These are phyloP conservation scores for Aspergillus biplanus DNA, from an alignment of 495 filamentous ascomycete species.

Conservation along the genomic window DNA sequence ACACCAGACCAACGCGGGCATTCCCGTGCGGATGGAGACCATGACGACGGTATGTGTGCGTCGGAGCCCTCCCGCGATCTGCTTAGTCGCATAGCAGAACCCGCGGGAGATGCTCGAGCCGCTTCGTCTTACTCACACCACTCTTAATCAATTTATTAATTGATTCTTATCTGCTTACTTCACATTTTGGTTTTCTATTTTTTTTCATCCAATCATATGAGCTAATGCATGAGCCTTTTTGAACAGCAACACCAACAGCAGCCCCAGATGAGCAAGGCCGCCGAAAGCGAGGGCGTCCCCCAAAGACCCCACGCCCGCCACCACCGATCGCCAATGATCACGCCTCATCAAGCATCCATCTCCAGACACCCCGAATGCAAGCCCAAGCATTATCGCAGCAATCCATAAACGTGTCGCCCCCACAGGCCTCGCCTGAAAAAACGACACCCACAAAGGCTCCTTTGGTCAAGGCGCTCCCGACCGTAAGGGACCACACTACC, in stretches of 20 bases:
- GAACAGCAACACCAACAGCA: background rate
- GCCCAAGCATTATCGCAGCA: conserved; percentile 67
- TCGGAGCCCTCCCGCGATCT: conserved; percentile 23
- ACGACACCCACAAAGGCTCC: conserved; percentile 82
- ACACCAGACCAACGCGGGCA: conserved; percentile 81
- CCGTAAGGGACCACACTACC: conserved; percentile 95
- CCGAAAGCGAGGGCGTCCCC: conserved; percentile 85
- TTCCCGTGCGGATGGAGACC: conserved; percentile 58
- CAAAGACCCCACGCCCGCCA: conserved; percentile 63
- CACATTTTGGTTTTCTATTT: conserved; percentile 7
- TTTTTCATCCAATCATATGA: background rate
- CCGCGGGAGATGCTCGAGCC: conserved; percentile 17
- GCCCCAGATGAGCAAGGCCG: conserved; percentile 69
- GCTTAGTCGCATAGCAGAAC: conserved; percentile 12
- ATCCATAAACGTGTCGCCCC: conserved; percentile 52
- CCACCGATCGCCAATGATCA: conserved; percentile 44
- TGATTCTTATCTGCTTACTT: conserved; percentile 9
- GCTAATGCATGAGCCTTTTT: conserved; percentile 14
- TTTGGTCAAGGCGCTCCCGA: conserved; percentile 92
- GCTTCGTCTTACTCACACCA: conserved; percentile 20
- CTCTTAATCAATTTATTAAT: conserved; percentile 9
- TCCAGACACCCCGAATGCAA: conserved; percentile 82
- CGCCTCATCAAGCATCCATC: conserved; percentile 51
- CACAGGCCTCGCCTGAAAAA: conserved; percentile 78
- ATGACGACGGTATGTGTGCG: conserved; percentile 81